Evolutionary conservation across 2,329 filamentous ascomycete genomes (phyloP), one percentile per base, ranked within the genome.

Genomic region (Harringtonia lauricola): DNA sequence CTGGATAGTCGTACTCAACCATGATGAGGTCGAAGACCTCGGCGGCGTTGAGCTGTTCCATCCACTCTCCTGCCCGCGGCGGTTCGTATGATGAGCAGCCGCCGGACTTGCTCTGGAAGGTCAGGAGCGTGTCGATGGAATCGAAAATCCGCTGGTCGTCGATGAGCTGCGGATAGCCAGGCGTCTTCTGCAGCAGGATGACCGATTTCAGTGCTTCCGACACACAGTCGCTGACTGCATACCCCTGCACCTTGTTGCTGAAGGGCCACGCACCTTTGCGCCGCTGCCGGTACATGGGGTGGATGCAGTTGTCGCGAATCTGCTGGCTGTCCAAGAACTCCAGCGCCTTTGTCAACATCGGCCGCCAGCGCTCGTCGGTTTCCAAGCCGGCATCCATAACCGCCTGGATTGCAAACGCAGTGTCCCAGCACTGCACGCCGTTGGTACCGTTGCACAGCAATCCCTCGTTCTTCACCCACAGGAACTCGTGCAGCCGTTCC

Each of bases 351-450:
- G 71, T 72, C 24, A 98, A 72, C 84, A 95, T 94, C 0, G 83
- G 80, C 33, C 74, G 76, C 79, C 86, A 95, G 54, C 81, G 79
- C 13, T 79, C 70, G 39, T 94, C 79, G 26, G 80, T 66, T n/a
- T 83, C 81, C 22, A 95, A 73, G 0, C 85, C 87, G 8, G 86
- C 81, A 39, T 86, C 85, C 42, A 86, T 75, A 7, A 86, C 76
- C 1, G 86, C 82, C 60, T 95, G 88, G 29, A 95, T 86, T 17
- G 83, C 67, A 57, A 96, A 96, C 1, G 88, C 76, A 0, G 92
- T 98, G 58, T 98, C 92, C 92, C 92, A 98, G 51, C 81, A 84
- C 62, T 98, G 92, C 2, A 96, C 89, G n/a, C 92, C 92, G 53
- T 98, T 96, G 9, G 92, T 98, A 31, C 92, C 92, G 54, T 95